Base-by-base conservation (phyloP, 805 yeast genomes). In the Yamadazyma insecticola region DNA sequence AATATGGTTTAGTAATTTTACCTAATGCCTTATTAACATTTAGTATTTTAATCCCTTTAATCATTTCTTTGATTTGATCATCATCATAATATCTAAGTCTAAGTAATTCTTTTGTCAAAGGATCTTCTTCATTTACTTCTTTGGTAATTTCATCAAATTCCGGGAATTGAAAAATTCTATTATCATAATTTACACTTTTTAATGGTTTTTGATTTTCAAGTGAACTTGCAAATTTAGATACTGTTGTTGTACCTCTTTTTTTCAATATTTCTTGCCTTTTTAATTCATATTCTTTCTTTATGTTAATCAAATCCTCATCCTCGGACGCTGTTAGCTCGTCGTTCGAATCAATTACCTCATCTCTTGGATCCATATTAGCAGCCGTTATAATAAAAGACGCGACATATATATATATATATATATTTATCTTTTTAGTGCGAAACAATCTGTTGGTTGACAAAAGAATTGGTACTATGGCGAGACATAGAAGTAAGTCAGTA, bases 1-100 rank as follows among this genome's bases (percentile, higher is more conserved):
- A 88, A 13, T 73, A 63, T 0, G 95, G 92, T 2, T 92, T 81
- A 17, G 52, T 42, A 1, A 88, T 76, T 40, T 78, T 76, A 2
- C 86, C 81, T 43, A 75, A 67, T 2, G 82, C 51, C 41, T 78
- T 76, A 7, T 72, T 70, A 2, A 85, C 51, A 24, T 82, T 60
- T 27, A 84, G 54, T 1, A 80, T 50, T 41, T 78, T 76, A 37
- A 73, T 70, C 11, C 71, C 73, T 10, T 52, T 41, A 6, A 86
- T 43, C 3, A 70, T 45, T 4, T 39, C 25, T 1, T 55, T 49
- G 3, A 84, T 37, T 0, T 45, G 47, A 0, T 44, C 50, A 6
- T 41, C 25, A 0, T 66, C 51, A 2, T 81, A 45, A 43, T 76
- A 81, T 27, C 84, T 53, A 36, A 64, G 64, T 3, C 60, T 37